Base-by-base conservation (phyloP, 2,329 filamentous ascomycete species). In the Stachybotrys chartarum region DNA sequence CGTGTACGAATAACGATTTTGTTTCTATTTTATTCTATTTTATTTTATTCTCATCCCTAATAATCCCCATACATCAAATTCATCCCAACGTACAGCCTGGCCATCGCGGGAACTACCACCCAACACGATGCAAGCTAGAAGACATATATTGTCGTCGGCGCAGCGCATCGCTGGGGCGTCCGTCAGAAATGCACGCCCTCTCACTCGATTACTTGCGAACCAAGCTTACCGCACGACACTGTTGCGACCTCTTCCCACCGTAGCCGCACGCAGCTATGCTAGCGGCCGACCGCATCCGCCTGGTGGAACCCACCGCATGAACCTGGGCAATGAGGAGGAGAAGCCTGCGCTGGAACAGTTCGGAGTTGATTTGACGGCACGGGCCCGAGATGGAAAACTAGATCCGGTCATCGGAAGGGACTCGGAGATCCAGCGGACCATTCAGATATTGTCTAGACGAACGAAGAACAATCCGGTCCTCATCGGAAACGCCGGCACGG, bases 391-490 rank as follows among this genome's bases (percentile, higher is more conserved):
- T 51, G 94, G 94, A 46, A 97, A 96, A 68, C 80, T 99, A 4
- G 94, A 99, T 66, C 94, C 94, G 0, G 93, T 97, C 14, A 97
- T 99, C 66, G 94, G 94, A 18, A 82, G 94, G 69, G 92, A 97
- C 64, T 78, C 83, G 6, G 94, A 97, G 69, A 96, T 97, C 53
- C 90, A 96, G 66, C 81, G 94, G 52, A 96, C 92, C 0, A 97
- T 97, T 57, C 94, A 97, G 66, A 88, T 99, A 11, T 75, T 99
- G 1, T 97, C 92, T 16, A 80, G 94, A 59, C 81, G 94, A 58
- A 97, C 94, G 7, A 97, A 97, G 72, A 97, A 97, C 66, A 96
- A 96, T 61, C 93, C 93, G 0, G 92, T 97, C 1, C 76, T 97
- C n/a, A 96, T 97, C 56, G 93, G 93, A 58, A 86, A 85, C 50